Percentiles rank a stretch among this genome's conserved stretches.
Conservation (phyloP, 176 grass and related monocot genomes). For the Puya raimondii region DNA sequence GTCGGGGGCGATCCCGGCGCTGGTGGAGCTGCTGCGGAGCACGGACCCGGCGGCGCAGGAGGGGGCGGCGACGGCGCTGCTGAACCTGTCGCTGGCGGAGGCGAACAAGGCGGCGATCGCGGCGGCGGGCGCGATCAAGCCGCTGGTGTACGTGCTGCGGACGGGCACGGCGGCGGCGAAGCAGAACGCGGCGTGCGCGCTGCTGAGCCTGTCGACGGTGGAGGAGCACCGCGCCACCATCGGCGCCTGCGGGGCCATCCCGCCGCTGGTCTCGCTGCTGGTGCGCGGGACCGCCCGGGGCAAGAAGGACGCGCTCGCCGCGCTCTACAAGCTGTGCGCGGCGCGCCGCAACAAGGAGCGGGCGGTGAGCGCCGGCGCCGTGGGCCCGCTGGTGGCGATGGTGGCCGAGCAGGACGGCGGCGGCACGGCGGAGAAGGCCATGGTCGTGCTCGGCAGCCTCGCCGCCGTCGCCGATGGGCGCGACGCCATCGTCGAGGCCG, state of each 20-base stretch:
- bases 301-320: constrained; percentile 94
- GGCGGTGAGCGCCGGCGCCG: constrained; percentile 62
- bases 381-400: constrained; percentile 63
- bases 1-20: constrained; percentile 69
- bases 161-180: constrained; percentile 65
- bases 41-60: constrained; percentile 82
- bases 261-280: constrained; percentile 74
- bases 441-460: constrained; percentile 86
- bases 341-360: constrained; percentile 83
- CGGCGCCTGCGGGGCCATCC: constrained; percentile 67
- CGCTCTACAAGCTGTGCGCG: constrained; percentile 88
- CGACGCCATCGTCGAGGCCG: constrained; percentile 84
- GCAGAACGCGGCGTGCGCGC: constrained; percentile 86
- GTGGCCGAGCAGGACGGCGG: constrained; percentile 40
- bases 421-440: constrained; percentile 84
- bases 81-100: constrained; percentile 80
- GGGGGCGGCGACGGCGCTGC: constrained; percentile 82
- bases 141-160: constrained; percentile 82
- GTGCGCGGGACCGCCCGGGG: constrained; percentile 60
- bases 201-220: constrained; percentile 76
- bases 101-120: constrained; percentile 66
- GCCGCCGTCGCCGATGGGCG: constrained; percentile 60
- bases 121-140: constrained; percentile 70
- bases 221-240: constrained; percentile 90
- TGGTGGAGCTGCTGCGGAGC: constrained; percentile 78